Base-by-base conservation (phyloP, 495 filamentous ascomycete genomes). In the Cairneyella variabilis region DNA sequence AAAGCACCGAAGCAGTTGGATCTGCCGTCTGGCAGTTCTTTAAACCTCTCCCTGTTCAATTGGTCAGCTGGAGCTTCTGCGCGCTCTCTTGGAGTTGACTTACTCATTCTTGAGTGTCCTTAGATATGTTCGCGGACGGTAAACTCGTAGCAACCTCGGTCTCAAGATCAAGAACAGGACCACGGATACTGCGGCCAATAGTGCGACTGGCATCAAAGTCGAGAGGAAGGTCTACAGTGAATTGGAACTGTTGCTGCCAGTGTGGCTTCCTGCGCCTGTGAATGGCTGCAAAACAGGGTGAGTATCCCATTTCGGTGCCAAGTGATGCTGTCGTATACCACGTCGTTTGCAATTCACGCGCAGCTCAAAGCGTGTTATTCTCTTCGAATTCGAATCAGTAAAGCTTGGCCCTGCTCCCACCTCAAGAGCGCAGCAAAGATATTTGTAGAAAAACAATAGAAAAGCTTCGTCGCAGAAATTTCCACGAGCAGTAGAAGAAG, bases 1-100 rank as follows among this genome's bases (percentile, higher is more conserved):
- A 91, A 93, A 27, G 78, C 65, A 4, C 67, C 70, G 54, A 96
- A 64, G 89, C 91, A 95, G 63, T 83, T 82, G 59, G 86, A 76
- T 5, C 83, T 61, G 45, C 86, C 87, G 48, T 74, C 82, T 44
- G 89, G 83, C 0, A 89, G 71, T 9, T 70, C 65, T 21, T 86
- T 83, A 30, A 87, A 78, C 48, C 83, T 85, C 64, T 90, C 80
- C 58, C 82, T 85, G 54, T 58, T 8, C 10, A 46, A 3, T 1
- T n/a, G 3, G 21, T 50, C 18, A 54, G 43, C 30, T 3, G 8
- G 7, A 47, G 16, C 30, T 17, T 32, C 28, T 32, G 28, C 20
- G 14, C 1, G 3, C 27, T 41, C 2, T 3, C 12, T 48, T 26
- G 20, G 2, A 18, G 45, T 18, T 18, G 21, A 38, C 74, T 60